phyloP scores from a whole-genome alignment of 2,329 filamentous ascomycete species.

The Xylariomycetidae sp. region DNA sequence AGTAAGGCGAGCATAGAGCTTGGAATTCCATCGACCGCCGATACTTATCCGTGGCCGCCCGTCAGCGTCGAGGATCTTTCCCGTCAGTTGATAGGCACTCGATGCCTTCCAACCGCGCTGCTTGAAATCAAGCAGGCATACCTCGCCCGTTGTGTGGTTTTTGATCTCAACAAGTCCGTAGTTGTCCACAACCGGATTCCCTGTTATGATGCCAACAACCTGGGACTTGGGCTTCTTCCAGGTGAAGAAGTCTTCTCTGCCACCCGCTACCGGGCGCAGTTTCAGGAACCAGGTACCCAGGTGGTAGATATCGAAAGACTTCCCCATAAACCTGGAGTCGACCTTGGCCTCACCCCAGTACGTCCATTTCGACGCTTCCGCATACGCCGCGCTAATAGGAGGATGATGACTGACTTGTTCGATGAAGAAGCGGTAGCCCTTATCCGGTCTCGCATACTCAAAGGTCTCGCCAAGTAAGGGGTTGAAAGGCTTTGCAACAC shows the following conservation, averaged over 20 bases:
- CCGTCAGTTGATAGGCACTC: slow-evolving; percentile 82
- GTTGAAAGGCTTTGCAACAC: slow-evolving; percentile 97
- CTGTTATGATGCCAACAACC: slow-evolving; percentile 97
- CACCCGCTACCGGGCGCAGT: slow-evolving; percentile 69
- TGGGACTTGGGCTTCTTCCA: slow-evolving; percentile 99
- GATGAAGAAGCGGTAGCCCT: slow-evolving; percentile 96
- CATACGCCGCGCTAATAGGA: slow-evolving; percentile 87
- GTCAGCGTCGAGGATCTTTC: slow-evolving; percentile 74
- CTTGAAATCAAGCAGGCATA: slow-evolving; percentile 90
- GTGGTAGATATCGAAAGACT: slow-evolving; percentile 94
- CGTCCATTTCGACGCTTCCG: slow-evolving; percentile 89
- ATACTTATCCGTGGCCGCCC: slow-evolving; percentile 85
- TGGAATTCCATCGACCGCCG: slow-evolving; percentile 95
- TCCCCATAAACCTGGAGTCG: slow-evolving; percentile 95
- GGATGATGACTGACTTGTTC: slow-evolving; percentile 98
- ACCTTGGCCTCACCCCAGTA: slow-evolving; percentile 96
- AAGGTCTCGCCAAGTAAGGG: slow-evolving; percentile 94
- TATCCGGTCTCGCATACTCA: slow-evolving; percentile 92
- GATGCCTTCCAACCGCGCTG: slow-evolving; percentile 92
- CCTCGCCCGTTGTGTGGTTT: slow-evolving; percentile 93
- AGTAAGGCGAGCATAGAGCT: slow-evolving; percentile 88
- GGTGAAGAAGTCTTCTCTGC: slow-evolving; percentile 83
- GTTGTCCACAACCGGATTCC: slow-evolving; percentile 94
- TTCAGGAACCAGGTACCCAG: slow-evolving; percentile 95
- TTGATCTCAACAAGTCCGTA: slow-evolving; percentile 96